These are phyloP conservation scores for Claviceps digitariae DNA, from an alignment of 2,329 filamentous ascomycete genomes.

Conservation along the genomic window DNA sequence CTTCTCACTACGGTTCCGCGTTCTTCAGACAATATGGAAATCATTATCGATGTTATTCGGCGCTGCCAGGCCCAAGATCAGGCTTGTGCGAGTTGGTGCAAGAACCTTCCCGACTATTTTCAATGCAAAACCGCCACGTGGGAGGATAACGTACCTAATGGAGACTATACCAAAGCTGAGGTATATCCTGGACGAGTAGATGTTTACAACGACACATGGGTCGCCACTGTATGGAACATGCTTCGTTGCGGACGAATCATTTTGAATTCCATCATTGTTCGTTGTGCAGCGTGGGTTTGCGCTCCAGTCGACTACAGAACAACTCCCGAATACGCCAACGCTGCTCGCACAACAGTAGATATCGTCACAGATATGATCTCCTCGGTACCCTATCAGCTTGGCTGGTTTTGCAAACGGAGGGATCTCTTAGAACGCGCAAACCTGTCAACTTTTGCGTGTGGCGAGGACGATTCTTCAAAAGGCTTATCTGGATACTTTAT, in stretches of 20 bases:
- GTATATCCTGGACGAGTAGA: slow-evolving; percentile 49
- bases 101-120: slow-evolving; percentile 35
- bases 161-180: slow-evolving; percentile 38
- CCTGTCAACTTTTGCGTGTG: slow-evolving; percentile 33
- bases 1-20: slow-evolving; percentile 32
- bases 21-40: slow-evolving; percentile 34
- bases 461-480: slow-evolving; percentile 35
- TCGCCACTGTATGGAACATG: slow-evolving; percentile 45
- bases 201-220: slow-evolving; percentile 44
- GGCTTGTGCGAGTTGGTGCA: slow-evolving; percentile 38
- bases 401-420: slow-evolving; percentile 38
- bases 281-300: slow-evolving; percentile 47
- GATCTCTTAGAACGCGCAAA: slow-evolving; percentile 26
- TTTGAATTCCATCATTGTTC: slow-evolving; percentile 40
- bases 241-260: slow-evolving; percentile 39
- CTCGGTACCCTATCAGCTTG: slow-evolving; percentile 47
- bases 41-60: slow-evolving; percentile 37
- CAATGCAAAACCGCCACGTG: slow-evolving; percentile 39
- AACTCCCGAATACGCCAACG: slow-evolving; percentile 46
- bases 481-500: slow-evolving; percentile 45
- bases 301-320: slow-evolving; percentile 48
- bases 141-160: slow-evolving; percentile 38
- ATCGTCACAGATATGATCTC: slow-evolving; percentile 46
- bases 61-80: slow-evolving; percentile 38
- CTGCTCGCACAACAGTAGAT: slow-evolving; percentile 35